Conservation (phyloP, 2,329 filamentous ascomycete species). For the Sporothrix variecibatus region DNA sequence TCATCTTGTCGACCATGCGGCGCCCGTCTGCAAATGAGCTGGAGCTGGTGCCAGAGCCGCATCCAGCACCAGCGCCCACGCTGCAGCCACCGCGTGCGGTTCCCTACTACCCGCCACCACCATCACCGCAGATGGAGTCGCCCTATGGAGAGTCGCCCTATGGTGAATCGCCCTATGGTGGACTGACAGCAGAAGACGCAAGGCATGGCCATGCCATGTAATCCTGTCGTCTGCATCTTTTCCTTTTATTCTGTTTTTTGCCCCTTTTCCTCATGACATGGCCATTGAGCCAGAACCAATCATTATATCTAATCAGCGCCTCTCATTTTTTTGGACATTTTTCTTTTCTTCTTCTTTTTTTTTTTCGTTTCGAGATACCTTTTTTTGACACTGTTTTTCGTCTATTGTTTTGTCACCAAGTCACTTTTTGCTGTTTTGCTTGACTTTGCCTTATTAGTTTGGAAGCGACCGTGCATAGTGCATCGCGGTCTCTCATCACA, state of each 20-base stretch:
- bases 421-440: not conserved
- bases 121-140: slow-evolving; percentile 20
- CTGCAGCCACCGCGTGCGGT: slow-evolving; percentile 48
- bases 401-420: not conserved
- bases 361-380: slow-evolving; percentile 16
- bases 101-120: slow-evolving; percentile 22
- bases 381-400: not conserved
- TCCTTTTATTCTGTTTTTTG: not conserved
- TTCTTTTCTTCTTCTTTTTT: not conserved
- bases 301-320: slow-evolving; percentile 9
- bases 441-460: slow-evolving; percentile 10
- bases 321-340: slow-evolving; percentile 16
- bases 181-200: slow-evolving; percentile 28
- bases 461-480: slow-evolving; percentile 27
- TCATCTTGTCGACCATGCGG: slow-evolving; percentile 35
- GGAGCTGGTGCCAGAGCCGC: slow-evolving; percentile 32
- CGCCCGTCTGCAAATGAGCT: not conserved
- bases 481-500: slow-evolving; percentile 25
- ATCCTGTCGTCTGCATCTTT: not conserved
- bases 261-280: not conserved
- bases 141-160: slow-evolving; percentile 6
- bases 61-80: slow-evolving; percentile 39
- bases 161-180: slow-evolving; percentile 14
- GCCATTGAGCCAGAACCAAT: slow-evolving; percentile 1
- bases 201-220: slow-evolving; percentile 21